phyloP scores from a whole-genome alignment of 1,284 basidiomycete genomes.

The Hymenochaete sp. region DNA sequence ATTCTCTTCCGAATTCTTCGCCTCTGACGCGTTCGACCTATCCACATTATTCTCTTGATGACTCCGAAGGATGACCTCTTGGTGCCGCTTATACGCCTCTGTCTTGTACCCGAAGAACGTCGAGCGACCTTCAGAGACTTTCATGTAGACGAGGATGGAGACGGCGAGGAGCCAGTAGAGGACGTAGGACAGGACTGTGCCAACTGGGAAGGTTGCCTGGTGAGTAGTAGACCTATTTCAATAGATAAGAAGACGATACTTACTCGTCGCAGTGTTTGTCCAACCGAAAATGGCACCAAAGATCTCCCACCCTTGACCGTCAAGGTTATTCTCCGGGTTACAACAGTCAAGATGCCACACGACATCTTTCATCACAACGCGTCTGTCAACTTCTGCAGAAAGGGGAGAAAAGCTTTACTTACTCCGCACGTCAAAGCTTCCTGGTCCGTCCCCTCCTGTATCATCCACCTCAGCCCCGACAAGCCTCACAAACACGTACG shows the following conservation, averaged over 20 bases:
- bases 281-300: constrained; percentile 71
- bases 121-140: constrained; percentile 47
- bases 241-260: constrained; percentile 19
- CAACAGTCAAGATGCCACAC: constrained; percentile 88
- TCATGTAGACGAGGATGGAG: constrained; percentile 54
- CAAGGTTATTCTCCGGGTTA: constrained; percentile 53
- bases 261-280: constrained; percentile 60
- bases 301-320: constrained; percentile 59
- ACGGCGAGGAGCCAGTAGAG: constrained; percentile 77
- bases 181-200: constrained; percentile 64
- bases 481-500: constrained; percentile 52
- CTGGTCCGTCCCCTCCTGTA: constrained; percentile 69
- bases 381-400: too few species aligned
- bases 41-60: too few species aligned
- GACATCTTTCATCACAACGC: too few species aligned
- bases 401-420: too few species aligned
- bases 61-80: too few species aligned
- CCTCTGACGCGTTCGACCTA: too few species aligned
- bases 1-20: too few species aligned
- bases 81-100: too few species aligned
- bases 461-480: constrained; percentile 77
- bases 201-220: constrained; percentile 34
- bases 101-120: constrained; percentile 22
- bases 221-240: constrained; percentile 3
- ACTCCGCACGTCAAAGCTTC: constrained; percentile 68